Base-by-base conservation (phyloP, 1,284 basidiomycete genomes). In the Boletus sp. region DNA sequence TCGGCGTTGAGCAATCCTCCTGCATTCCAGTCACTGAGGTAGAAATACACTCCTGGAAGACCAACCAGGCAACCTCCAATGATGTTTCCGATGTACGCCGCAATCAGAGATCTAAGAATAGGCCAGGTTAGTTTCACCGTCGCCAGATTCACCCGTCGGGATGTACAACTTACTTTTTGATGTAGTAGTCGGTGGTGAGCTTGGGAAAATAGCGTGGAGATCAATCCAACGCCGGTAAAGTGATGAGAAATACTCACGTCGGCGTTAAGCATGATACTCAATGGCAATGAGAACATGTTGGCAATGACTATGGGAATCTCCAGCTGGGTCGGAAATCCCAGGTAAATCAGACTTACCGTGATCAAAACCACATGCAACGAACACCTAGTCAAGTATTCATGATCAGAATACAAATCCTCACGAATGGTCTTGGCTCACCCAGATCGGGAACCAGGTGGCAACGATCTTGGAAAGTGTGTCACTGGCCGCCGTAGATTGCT, bases 401-500 rank as follows among this genome's bases (percentile, higher is more conserved):
- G 39, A 60, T 56, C 24, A 59, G 55, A 13, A 35, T 31, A 27
- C 20, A 42, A 20, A 24, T 20, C n/a, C 13, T 18, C 37, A 18
- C 13, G 22, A 1, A 24, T 18, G 55, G 27, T 49, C 39, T 51
- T 33, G 7, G 65, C 78, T 55, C 64, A 85, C 84, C 82, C 87
- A 90, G 61, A 91, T 89, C 8, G 90, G 89, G 58, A 91, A 83
- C 86, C 88, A 91, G 45, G 84, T 79, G 0, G 85, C 83, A 56
- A 88, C 74, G 44, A 91, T 80, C 81, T 92, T 92, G 13, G 87
- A 89, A 11, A 87, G 70, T 0, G 88, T 88, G 11, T 92, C 89
- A 52, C 73, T 83, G 9, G 89, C 85, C 18, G 83, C 84, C n/a
- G 84, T 77, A 0, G 86, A 84, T 86, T 90, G 89, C 88, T 89